A percentile compares a stretch with the other conserved stretches of the same genome.
Evolutionary conservation across 2,329 filamentous ascomycete genomes (phyloP).

Genomic region (Hymenoscyphus occultus): DNA sequence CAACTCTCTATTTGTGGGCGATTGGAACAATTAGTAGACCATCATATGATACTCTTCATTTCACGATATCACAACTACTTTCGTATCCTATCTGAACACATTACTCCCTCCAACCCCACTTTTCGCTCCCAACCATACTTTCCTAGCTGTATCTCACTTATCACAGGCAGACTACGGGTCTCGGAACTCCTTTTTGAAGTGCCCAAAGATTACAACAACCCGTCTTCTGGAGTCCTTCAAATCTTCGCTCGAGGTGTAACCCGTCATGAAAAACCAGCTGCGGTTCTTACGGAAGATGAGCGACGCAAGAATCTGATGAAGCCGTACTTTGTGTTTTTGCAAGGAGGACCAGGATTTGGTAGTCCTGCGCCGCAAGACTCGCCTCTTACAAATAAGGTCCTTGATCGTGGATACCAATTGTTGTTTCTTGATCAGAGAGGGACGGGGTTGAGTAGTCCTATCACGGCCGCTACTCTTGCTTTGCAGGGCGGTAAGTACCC

Average conservation of each 20-base stretch:
- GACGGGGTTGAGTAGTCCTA: conserved; percentile 78
- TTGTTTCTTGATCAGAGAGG: conserved; percentile 89
- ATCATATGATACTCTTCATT: background rate
- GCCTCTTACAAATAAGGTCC: conserved; percentile 64
- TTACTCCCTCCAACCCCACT: conserved; percentile 12
- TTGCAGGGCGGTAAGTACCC: conserved; percentile 47
- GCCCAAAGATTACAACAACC: conserved; percentile 70
- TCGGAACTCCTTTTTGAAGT: conserved; percentile 85
- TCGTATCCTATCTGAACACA: background rate
- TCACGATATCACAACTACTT: background rate
- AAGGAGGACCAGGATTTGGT: conserved; percentile 82
- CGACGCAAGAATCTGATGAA: conserved; percentile 46
- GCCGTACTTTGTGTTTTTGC: conserved; percentile 69
- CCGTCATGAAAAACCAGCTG: conserved; percentile 56
- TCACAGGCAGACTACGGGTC: conserved; percentile 66
- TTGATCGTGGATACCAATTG: conserved; percentile 80
- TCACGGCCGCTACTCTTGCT: conserved; percentile 70
- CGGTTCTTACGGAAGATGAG: conserved; percentile 38
- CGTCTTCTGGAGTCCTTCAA: conserved; percentile 58
- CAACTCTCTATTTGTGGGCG: background rate
- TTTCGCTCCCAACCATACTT: background rate
- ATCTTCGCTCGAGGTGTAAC: conserved; percentile 76
- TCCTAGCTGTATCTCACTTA: background rate
- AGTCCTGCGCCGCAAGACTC: conserved; percentile 73
- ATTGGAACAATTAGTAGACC: background rate